phyloP scores from a whole-genome alignment of 2,329 filamentous ascomycete species.

The Didymella lethalis region DNA sequence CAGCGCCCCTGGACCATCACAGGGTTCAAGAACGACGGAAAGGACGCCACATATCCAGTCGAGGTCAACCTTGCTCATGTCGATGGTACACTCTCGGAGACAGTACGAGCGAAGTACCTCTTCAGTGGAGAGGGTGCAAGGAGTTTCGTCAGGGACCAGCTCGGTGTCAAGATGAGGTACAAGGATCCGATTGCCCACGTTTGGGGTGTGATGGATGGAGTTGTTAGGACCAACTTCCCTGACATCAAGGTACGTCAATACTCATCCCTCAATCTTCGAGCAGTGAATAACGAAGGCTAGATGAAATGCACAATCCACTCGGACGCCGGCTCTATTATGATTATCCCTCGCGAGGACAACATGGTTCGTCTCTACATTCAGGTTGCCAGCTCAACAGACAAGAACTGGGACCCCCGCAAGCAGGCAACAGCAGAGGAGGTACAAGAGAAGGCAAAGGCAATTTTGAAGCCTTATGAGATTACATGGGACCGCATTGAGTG shows the following conservation, averaged over 20 bases:
- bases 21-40: constrained; percentile 67
- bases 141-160: constrained; percentile 66
- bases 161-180: constrained; percentile 72
- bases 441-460: constrained; percentile 64
- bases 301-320: constrained; percentile 75
- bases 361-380: constrained; percentile 66
- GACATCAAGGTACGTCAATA: constrained; percentile 62
- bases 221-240: constrained; percentile 69
- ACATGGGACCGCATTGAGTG: constrained; percentile 71
- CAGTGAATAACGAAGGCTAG: constrained; percentile 43
- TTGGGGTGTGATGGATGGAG: constrained; percentile 73
- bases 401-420: constrained; percentile 68
- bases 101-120: constrained; percentile 67
- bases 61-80: constrained; percentile 79
- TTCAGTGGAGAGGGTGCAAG: constrained; percentile 70
- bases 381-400: constrained; percentile 68
- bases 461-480: constrained; percentile 66
- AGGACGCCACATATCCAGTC: constrained; percentile 76
- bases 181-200: constrained; percentile 70
- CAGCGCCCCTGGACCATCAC: constrained; percentile 69
- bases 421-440: constrained; percentile 67
- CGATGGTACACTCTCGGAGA: constrained; percentile 75
- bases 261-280: background rate
- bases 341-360: constrained; percentile 64
- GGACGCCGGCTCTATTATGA: constrained; percentile 69